phyloP scores from a whole-genome alignment of 176 grass and related monocot genomes.

The Alopecurus myosuroides region DNA sequence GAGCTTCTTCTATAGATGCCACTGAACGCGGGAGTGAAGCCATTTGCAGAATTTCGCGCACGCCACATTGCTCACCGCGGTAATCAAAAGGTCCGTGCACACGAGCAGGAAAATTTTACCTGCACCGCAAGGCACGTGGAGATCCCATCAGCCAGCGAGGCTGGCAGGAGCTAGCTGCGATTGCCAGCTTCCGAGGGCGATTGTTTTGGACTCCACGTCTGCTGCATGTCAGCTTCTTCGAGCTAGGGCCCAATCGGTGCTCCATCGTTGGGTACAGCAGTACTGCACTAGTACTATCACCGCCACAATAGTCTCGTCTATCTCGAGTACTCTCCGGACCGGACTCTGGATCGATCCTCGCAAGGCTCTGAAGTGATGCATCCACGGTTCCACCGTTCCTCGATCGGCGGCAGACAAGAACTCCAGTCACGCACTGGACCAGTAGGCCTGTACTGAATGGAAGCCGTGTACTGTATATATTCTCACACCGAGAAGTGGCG shows the following conservation, averaged over 20 bases:
- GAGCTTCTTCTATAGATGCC: no score
- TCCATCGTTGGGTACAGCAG: neutral
- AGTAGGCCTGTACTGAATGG: neutral
- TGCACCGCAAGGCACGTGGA: slow-evolving; percentile 2
- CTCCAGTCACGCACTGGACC: neutral
- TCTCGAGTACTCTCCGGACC: neutral
- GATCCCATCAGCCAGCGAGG: neutral
- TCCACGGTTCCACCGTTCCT: neutral
- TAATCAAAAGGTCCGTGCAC: no score
- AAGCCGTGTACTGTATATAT: neutral
- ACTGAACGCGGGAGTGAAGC: no score
- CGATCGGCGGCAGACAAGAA: neutral
- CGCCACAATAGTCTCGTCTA: neutral
- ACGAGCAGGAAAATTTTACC: neutral
- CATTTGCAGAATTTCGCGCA: neutral
- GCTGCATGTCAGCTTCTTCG: neutral
- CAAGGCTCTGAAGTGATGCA: neutral
- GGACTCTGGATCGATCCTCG: neutral
- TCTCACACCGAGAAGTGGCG: neutral
- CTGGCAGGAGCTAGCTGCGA: neutral
- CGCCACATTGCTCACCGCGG: neutral
- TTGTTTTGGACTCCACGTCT: neutral
- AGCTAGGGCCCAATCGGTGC: neutral
- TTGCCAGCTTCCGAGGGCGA: neutral
- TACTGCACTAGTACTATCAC: neutral